These are phyloP conservation scores for Madurella mycetomatis DNA, from an alignment of 2,329 filamentous ascomycete genomes.

Conservation along the genomic window DNA sequence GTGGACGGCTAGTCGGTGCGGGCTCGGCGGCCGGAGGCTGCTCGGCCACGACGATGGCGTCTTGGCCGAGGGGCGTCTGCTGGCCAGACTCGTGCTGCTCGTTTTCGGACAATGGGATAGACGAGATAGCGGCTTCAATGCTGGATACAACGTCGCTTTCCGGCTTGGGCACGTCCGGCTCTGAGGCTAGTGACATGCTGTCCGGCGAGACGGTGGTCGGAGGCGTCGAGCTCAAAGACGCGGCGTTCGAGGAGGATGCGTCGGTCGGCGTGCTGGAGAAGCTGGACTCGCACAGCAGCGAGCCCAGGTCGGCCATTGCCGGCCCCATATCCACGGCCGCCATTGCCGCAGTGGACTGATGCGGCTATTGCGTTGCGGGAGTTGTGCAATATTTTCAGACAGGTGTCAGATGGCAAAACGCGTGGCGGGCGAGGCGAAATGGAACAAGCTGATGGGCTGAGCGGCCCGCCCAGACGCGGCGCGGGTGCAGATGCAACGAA, in stretches of 20 bases:
- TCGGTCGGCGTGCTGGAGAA: conserved; percentile 30
- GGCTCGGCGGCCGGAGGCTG: conserved; percentile 10
- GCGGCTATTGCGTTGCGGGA: neutral
- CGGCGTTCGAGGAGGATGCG: conserved; percentile 26
- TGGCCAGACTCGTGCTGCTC: conserved; percentile 16
- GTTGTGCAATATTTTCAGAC: conserved; percentile 3
- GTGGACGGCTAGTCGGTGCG: conserved; percentile 42
- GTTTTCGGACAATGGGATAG: conserved; percentile 8
- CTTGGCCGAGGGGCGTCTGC: conserved; percentile 15
- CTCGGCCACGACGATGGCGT: conserved; percentile 25
- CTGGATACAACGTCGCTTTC: conserved; percentile 18
- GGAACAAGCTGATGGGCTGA: conserved; percentile 2
- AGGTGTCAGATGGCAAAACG: conserved; percentile 17
- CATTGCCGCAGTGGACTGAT: conserved; percentile 14
- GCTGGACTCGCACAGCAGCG: conserved; percentile 26
- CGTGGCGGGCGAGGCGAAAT: conserved; percentile 7
- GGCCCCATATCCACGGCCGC: conserved; percentile 14
- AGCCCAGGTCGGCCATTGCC: conserved; percentile 21
- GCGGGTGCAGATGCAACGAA: conserved; percentile 16
- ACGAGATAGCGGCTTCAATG: conserved; percentile 19
- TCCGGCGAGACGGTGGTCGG: conserved; percentile 32
- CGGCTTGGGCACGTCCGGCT: conserved; percentile 25
- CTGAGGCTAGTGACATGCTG: conserved; percentile 31
- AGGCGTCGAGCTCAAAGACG: conserved; percentile 31
- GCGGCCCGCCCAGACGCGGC: conserved; percentile 21